phyloP scores from a whole-genome alignment of 2,329 filamentous ascomycete genomes.

The Botrytis fragariae region DNA sequence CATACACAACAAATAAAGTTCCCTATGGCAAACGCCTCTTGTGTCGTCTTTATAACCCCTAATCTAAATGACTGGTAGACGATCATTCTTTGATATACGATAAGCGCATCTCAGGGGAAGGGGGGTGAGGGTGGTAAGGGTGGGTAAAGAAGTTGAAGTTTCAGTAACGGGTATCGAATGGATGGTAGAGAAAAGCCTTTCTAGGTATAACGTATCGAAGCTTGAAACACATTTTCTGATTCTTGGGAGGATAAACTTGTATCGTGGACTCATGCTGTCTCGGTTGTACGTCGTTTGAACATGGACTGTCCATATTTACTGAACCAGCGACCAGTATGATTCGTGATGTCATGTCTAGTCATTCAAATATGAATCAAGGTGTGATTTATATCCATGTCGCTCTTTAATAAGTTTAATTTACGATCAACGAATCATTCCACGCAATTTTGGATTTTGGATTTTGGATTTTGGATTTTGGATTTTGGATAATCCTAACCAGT shows the following conservation, averaged over 20 bases:
- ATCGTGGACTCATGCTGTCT: background rate
- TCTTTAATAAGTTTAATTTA: background rate
- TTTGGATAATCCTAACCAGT: background rate
- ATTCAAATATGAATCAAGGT: background rate
- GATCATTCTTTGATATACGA: background rate
- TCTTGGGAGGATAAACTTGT: too few species aligned
- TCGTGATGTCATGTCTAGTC: background rate
- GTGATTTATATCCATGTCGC: background rate
- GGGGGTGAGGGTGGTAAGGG: background rate
- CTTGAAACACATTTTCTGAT: background rate
- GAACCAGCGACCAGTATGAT: background rate
- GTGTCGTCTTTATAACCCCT: background rate
- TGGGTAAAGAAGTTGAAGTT: background rate
- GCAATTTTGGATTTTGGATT: background rate
- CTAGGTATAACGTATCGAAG: too few species aligned
- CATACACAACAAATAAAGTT: background rate
- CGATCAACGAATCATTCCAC: background rate
- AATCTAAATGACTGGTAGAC: background rate
- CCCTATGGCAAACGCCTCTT: background rate
- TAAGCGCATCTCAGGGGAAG: background rate
- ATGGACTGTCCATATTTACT: background rate
- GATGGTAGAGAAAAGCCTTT: background rate
- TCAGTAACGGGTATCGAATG: background rate
- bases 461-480: background rate
- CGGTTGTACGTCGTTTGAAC: background rate